Evolutionary conservation across 305 asterid genomes (phyloP), one percentile per base, ranked within the genome.

Genomic region (Fraxinus albicans): DNA sequence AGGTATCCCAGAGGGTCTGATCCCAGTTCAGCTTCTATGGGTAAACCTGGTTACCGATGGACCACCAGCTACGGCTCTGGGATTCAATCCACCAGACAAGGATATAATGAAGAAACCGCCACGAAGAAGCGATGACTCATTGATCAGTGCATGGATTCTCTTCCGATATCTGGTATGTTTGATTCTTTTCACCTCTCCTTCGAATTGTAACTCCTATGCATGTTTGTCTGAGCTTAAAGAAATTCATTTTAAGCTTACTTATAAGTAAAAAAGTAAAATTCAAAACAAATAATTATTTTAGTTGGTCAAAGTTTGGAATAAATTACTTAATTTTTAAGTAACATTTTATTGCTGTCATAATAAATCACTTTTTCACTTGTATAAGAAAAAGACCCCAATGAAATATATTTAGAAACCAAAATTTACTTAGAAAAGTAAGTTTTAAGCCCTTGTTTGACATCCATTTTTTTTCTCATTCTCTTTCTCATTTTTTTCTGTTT

Each of bases 1-100:
- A 78, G 99, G 99, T 77, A 94, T 94, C 79, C 98, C 98, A 0
- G 99, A 96, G 88, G 98, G 99, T 81, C 88, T 96, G 87, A 96
- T 96, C 72, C 99, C 98, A 7, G 98, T 94, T 81, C 98, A 96
- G 90, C 99, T 96, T 87, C 91, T 96, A 87, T 96, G 98, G 99
- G 99, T 96, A 74, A 96, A 96, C 89, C 89, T 94, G 85, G 99
- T 94, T 60, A 96, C 99, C 47, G 98, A 96, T 88, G 99, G 97
- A 31, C 98, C 97, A 25, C 98, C 98, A 36, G 98, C 98, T 80
- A 94, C 97, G 6, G 98, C 98, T 40, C 88, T 94, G 94, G 98
- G 98, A 75, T 94, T 94, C 79, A 93, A 94, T 89, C 97, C 98
- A 84, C 98, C 98, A 1, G 97, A 94, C 85, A 92, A 93, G 85